phyloP scores from a whole-genome alignment of 495 filamentous ascomycete species.

The Xylona heveae region DNA sequence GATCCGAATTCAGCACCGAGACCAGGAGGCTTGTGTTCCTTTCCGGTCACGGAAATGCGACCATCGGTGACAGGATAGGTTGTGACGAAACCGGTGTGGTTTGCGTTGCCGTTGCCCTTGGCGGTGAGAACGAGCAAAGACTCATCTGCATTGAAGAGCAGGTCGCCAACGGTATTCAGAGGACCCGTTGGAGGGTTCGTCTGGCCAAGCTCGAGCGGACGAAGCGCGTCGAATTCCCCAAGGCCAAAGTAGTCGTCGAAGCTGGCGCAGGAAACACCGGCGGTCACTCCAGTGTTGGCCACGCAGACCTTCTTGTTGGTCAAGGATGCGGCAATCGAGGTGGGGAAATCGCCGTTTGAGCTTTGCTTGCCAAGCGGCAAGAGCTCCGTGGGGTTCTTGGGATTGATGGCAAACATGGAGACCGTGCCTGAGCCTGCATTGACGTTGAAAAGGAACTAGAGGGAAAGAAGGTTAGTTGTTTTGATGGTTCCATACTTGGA shows the following conservation, averaged over 20 bases:
- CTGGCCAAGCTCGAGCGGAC: conserved; percentile 24
- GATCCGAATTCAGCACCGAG: conserved; percentile 34
- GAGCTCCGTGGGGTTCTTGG: conserved; percentile 22
- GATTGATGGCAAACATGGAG: conserved; percentile 28
- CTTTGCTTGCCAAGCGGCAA: conserved; percentile 20
- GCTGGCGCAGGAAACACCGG: conserved; percentile 29
- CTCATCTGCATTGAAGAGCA: conserved; percentile 31
- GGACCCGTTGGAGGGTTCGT: conserved; percentile 32
- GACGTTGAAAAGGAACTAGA: conserved; percentile 26
- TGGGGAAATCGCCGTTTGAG: conserved; percentile 32
- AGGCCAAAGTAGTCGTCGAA: conserved; percentile 21
- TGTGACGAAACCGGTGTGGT: conserved; percentile 32
- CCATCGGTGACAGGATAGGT: conserved; percentile 19
- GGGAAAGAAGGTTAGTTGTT: neutral
- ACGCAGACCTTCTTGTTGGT: conserved; percentile 30
- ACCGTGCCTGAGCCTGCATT: conserved; percentile 39
- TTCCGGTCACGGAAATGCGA: conserved; percentile 10
- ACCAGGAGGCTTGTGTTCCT: conserved; percentile 12
- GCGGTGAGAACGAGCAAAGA: conserved; percentile 27
- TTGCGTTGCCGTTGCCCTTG: conserved; percentile 28
- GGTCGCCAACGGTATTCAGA: conserved; percentile 28
- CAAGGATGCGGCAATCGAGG: conserved; percentile 27
- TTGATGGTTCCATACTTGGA: neutral
- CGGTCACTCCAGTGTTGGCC: conserved; percentile 25
- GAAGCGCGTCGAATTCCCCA: conserved; percentile 19